Base-by-base conservation (phyloP, 2,329 filamentous ascomycete genomes). In the Penicillium hesseltinei region DNA sequence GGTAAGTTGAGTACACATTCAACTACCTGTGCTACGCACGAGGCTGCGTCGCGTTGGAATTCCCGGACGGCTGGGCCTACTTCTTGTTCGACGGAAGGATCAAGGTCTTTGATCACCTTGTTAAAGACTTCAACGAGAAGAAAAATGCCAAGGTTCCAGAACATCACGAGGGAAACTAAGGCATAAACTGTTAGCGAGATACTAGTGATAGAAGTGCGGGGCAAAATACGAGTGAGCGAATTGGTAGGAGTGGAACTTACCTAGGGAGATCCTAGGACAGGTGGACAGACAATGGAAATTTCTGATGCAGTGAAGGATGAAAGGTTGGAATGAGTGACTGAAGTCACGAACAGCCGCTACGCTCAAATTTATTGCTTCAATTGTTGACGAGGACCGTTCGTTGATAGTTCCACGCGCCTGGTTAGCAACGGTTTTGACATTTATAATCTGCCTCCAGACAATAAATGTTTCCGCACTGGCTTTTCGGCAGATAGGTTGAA, bases 101-200 rank as follows among this genome's bases (percentile, higher is more conserved):
- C 33, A 15, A 36, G 27, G 10, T 19, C 59, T 38, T 44, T 10
- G n/a, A 17, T 38, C 11, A 33, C 38, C 1, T 40, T 31, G 15
- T 23, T 17, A 19, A 53, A 45, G 10, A 62, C 23, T n/a, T 67
- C 60, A 5, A 33, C 55, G 3, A 69, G 33, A 5, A 62, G 54
- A 40, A 69, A 60, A 2, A 64, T 42, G 1, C 64, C 64, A 8
- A 67, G 53, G 19, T 62, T 56, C 66, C 66, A 69, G 15, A 63
- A 62, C 31, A 58, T 54, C 7, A 54, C 42, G 40, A 67, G 54
- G 2, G 60, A 66, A 7, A 65, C 66, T 43, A 19, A 23, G 2
- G 5, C 7, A 29, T 15, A 17, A 29, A 5, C 3, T 2, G n/a
- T 58, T 17, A 56, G 52, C 8, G 2, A 21, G 17, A 21, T 17